phyloP scores from a whole-genome alignment of 2,329 filamentous ascomycete genomes.

The Sclerotinia glacialis region DNA sequence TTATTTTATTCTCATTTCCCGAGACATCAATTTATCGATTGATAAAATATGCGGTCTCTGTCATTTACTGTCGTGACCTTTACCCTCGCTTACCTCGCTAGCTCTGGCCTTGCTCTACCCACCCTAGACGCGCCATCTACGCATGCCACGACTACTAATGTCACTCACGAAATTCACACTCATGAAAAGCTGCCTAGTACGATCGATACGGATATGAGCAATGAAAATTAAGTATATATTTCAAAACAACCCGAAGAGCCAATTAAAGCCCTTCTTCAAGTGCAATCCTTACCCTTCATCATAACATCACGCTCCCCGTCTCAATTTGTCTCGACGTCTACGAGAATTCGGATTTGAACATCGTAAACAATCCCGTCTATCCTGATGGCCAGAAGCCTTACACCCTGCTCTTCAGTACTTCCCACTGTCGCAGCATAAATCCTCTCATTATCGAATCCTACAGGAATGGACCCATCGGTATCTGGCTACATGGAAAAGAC shows the following conservation, averaged over 20 bases:
- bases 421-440: neutral
- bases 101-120: neutral
- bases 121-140: neutral
- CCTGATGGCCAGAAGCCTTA: neutral
- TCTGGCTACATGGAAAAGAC: neutral
- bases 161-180: neutral
- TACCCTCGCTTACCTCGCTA: neutral
- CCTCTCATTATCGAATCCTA: neutral
- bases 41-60: neutral
- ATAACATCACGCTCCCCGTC: constrained; percentile 1
- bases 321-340: neutral
- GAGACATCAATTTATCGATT: neutral
- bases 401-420: neutral
- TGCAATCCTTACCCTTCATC: neutral
- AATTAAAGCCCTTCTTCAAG: neutral
- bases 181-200: neutral
- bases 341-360: neutral
- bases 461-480: neutral
- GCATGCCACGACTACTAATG: neutral
- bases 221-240: neutral
- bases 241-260: neutral
- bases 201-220: neutral
- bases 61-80: neutral
- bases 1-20: neutral
- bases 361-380: neutral